phyloP scores from a whole-genome alignment of 1,284 basidiomycete genomes.

The Moniliophthora roreri region DNA sequence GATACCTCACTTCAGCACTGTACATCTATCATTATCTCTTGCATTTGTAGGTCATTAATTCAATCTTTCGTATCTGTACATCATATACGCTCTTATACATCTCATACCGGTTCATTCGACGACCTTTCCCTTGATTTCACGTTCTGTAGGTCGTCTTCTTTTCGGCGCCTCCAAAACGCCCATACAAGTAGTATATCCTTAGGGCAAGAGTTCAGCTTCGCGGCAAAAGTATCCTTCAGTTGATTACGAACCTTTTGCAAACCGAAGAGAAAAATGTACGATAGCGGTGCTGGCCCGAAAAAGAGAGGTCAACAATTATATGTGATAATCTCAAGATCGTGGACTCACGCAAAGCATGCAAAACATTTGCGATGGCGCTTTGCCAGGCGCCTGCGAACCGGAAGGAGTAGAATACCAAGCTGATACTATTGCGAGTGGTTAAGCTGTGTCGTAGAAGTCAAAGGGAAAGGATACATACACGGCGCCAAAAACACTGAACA shows the following conservation, averaged over 20 bases:
- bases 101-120: too few species aligned
- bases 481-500: conserved; percentile 12
- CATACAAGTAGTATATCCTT: neutral
- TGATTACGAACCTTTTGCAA: neutral
- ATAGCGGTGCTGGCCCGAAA: neutral
- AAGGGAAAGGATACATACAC: conserved; percentile 5
- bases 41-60: too few species aligned
- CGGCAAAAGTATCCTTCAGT: neutral
- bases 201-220: neutral
- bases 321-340: neutral
- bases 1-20: too few species aligned
- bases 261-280: neutral
- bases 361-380: conserved; percentile 9
- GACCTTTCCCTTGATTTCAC: too few species aligned
- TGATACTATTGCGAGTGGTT: neutral
- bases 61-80: too few species aligned
- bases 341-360: conserved; percentile 14
- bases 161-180: neutral
- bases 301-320: neutral
- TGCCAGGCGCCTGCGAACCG: neutral
- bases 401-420: conserved; percentile 1
- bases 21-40: too few species aligned
- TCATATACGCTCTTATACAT: too few species aligned
- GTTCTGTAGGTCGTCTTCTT: too few species aligned
- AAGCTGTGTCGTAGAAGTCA: neutral